Base-by-base conservation (phyloP, 164 flowering plant species). In the Nelumbo lutea region DNA sequence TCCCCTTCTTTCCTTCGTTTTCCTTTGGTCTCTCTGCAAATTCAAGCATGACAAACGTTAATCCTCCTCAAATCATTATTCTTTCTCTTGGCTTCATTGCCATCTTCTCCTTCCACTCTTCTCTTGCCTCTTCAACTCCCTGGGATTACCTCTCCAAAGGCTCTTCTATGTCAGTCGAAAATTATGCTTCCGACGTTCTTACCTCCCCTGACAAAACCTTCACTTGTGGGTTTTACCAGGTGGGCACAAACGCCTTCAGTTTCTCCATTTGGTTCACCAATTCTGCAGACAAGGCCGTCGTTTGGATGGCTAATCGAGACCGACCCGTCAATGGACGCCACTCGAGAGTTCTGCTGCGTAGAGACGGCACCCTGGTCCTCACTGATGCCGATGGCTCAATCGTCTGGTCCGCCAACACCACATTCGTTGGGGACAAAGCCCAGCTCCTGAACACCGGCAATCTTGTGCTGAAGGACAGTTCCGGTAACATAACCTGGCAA, bases 301-400 rank as follows among this genome's bases (percentile, higher is more conserved):
- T 65, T 51, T 76, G 78, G 78, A 72, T 70, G 75, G 78, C 75
- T 2, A 76, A 72, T 52, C 65, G 75, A n/a, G 78, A 76, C 66
- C 40, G 5, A 0, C 78, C 72, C 0, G 75, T 76, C 2, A 76
- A 76, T 27, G 75, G 78, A 6, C 11, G 42, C 6, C 10, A 43
- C 65, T 72, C 74, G 1, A 55, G 53, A 48, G 57, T 72, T 40
- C 56, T 48, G 5, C 51, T 65, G 2, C 15, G 3, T 2, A 41
- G 47, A 0, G 38, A 59, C 13, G 78, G 75, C 14, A 62, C 71
- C 46, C 62, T 76, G 11, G 52, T 64, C 61, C 50, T 76, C 10
- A 59, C 62, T 5, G 78, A 76, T 41, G 72, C 69, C 2, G 66
- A 63, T 5, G 14, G 59, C 4, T 42, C 42, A 1, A 48, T 46